These are phyloP conservation scores for Plasmodium gaboni DNA, from an alignment of 169 alveolate genomes.

Conservation along the genomic window DNA sequence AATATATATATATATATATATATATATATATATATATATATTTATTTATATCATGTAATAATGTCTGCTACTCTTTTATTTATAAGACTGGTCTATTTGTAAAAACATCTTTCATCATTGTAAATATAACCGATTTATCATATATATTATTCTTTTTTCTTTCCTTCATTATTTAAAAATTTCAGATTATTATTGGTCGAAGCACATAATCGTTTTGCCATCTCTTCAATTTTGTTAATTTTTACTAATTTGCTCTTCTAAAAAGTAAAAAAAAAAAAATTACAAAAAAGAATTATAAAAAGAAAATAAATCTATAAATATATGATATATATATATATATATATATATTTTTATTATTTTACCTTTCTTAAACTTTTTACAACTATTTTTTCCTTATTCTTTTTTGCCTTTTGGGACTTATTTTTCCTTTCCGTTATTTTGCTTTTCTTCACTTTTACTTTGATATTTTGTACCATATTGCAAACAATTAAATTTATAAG, in stretches of 20 bases:
- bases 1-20: not conserved
- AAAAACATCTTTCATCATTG: not conserved
- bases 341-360: slow-evolving; percentile 1
- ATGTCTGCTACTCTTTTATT: not conserved
- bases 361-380: slow-evolving; percentile 73
- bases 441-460: slow-evolving; percentile 48
- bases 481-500: too few relatives aligned
- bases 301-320: not conserved
- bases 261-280: not conserved
- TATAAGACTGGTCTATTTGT: not conserved
- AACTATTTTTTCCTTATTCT: slow-evolving; percentile 35
- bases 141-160: slow-evolving; percentile 7
- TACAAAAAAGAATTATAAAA: not conserved
- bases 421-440: slow-evolving; percentile 71
- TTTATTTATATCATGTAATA: not conserved
- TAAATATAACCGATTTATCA: too few relatives aligned
- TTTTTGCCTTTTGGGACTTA: slow-evolving; percentile 52
- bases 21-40: not conserved
- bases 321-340: not conserved
- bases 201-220: slow-evolving; percentile 56
- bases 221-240: slow-evolving; percentile 68
- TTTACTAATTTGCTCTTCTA: slow-evolving; percentile 61
- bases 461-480: slow-evolving; percentile 66
- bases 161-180: slow-evolving; percentile 25
- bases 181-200: slow-evolving; percentile 33